These are phyloP conservation scores for Lasiosphaeria miniovina DNA, from an alignment of 495 filamentous ascomycete genomes.

Conservation along the genomic window DNA sequence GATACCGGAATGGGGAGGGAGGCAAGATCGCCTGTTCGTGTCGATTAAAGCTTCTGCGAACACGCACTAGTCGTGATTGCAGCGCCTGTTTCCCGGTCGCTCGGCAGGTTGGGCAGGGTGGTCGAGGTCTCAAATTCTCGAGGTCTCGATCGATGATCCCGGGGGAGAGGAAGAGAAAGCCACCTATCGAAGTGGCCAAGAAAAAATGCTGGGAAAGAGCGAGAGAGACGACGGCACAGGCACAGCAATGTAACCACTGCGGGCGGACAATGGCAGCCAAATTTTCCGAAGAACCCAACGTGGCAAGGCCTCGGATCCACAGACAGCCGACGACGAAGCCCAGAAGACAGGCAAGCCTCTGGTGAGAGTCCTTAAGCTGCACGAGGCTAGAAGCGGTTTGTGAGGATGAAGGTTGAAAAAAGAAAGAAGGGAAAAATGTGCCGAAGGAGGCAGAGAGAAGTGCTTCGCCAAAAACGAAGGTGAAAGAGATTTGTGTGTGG, in stretches of 20 bases:
- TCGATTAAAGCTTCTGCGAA: too few species aligned
- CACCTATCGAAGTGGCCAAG: not conserved
- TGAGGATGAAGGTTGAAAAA: slow-evolving; percentile 16
- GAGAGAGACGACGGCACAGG: slow-evolving; percentile 12
- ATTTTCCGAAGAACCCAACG: slow-evolving; percentile 5
- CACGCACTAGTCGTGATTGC: not conserved
- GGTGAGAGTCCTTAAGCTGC: slow-evolving; percentile 14
- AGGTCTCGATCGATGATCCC: not conserved
- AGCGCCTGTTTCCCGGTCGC: not conserved
- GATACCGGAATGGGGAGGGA: too few species aligned
- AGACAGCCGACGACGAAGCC: slow-evolving; percentile 19
- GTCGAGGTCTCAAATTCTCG: slow-evolving; percentile 5
- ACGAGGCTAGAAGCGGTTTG: slow-evolving; percentile 11
- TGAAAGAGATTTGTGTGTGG: slow-evolving; percentile 35
- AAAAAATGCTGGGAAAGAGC: slow-evolving; percentile 10
- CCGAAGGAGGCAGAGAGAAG: slow-evolving; percentile 16
- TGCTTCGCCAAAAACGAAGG: slow-evolving; percentile 27
- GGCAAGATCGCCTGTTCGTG: too few species aligned
- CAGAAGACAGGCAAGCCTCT: slow-evolving; percentile 18
- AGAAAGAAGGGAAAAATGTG: slow-evolving; percentile 24
- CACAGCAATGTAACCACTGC: slow-evolving; percentile 10
- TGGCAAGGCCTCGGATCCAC: slow-evolving; percentile 15
- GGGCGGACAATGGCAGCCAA: slow-evolving; percentile 14
- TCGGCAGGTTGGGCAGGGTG: not conserved
- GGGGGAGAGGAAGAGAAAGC: slow-evolving; percentile 1